Evolutionary conservation across 495 filamentous ascomycete genomes (phyloP).

Genomic region (Aspergillus bridgeri): DNA sequence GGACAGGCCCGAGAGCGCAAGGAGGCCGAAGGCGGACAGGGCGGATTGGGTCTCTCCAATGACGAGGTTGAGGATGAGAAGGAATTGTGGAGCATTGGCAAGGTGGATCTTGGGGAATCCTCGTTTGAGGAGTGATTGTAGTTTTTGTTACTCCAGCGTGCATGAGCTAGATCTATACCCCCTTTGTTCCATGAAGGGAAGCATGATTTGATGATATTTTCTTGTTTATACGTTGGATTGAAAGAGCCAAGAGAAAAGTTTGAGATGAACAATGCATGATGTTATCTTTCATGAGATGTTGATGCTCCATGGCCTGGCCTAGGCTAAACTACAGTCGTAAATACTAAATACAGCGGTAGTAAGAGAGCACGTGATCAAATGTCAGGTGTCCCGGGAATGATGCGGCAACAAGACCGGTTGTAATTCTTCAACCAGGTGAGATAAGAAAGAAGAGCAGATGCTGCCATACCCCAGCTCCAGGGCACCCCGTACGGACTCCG

Average conservation of each 20-base stretch:
- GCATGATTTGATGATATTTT: background rate
- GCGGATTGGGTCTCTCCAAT: conserved; percentile 76
- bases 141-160: conserved; percentile 19
- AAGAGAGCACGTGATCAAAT: too few species aligned
- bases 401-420: too few species aligned
- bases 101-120: conserved; percentile 74
- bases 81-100: conserved; percentile 94
- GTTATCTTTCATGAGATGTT: background rate
- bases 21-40: conserved; percentile 85
- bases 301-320: too few species aligned
- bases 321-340: too few species aligned
- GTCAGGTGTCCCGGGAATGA: too few species aligned
- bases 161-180: conserved; percentile 18
- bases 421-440: too few species aligned
- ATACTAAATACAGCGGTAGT: too few species aligned
- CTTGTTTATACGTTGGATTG: background rate
- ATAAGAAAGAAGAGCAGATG: too few species aligned
- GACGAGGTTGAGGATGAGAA: conserved; percentile 92
- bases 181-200: conserved; percentile 4
- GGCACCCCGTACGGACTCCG: too few species aligned
- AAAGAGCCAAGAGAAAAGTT: background rate
- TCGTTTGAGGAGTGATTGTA: conserved; percentile 50
- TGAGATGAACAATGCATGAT: background rate
- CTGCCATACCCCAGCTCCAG: too few species aligned
- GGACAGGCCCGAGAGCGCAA: conserved; percentile 80